phyloP scores from a whole-genome alignment of 2,329 filamentous ascomycete species.

The Trichoderma polysporum region DNA sequence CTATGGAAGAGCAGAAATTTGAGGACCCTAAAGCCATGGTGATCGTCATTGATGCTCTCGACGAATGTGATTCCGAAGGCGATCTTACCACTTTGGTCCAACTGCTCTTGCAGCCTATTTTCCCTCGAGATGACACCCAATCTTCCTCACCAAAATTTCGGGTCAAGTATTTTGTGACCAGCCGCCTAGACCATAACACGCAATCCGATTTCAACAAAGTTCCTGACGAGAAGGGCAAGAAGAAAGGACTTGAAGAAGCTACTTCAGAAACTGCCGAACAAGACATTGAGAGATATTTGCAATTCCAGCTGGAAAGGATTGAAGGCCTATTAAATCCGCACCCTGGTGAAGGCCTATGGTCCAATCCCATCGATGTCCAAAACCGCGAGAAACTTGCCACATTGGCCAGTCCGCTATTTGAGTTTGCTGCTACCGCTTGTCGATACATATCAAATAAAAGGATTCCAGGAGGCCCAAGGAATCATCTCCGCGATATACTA shows the following conservation, averaged over 20 bases:
- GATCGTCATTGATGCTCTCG: constrained; percentile 38
- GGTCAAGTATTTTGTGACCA: constrained; percentile 40
- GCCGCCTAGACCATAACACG: constrained; percentile 37
- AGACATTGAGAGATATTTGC: constrained; percentile 32
- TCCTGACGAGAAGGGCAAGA: not conserved
- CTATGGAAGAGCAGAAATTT: not conserved
- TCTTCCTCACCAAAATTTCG: constrained; percentile 7
- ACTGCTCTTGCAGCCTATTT: not conserved
- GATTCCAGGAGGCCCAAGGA: constrained; percentile 9
- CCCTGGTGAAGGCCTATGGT: not conserved
- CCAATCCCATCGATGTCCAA: not conserved
- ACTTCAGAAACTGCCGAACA: not conserved
- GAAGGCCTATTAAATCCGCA: not conserved
- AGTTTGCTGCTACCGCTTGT: constrained; percentile 25
- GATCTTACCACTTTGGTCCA: constrained; percentile 34
- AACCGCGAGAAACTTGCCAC: not conserved
- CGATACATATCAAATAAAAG: constrained; percentile 26
- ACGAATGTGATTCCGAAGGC: constrained; percentile 30
- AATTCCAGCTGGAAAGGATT: not conserved
- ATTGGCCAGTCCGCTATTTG: constrained; percentile 25
- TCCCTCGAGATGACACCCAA: not conserved
- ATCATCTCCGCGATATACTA: constrained; percentile 28
- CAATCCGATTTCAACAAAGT: constrained; percentile 32
- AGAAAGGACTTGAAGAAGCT: not conserved
- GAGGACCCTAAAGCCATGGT: not conserved